Evolutionary conservation across 2,329 filamentous ascomycete genomes (phyloP).

Genomic region (Xylaria sp.): DNA sequence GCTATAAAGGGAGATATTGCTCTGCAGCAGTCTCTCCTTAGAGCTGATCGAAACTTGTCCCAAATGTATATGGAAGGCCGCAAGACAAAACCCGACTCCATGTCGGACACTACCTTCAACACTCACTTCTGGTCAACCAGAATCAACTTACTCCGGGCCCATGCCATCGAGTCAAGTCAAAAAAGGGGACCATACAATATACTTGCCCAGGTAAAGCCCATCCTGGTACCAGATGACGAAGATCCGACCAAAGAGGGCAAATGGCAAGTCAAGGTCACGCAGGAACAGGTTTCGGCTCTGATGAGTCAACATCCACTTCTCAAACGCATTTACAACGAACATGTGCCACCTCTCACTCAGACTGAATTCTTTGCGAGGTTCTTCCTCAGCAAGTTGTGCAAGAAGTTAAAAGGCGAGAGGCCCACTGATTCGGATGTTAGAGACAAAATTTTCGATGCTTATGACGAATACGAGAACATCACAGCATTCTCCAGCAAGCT

Average conservation of each 20-base stretch:
- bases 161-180: constrained; percentile 84
- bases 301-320: constrained; percentile 90
- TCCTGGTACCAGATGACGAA: constrained; percentile 48
- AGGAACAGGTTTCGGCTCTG: constrained; percentile 89
- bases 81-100: constrained; percentile 74
- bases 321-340: constrained; percentile 85
- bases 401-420: constrained; percentile 85
- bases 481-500: constrained; percentile 48
- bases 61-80: constrained; percentile 84
- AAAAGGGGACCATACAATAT: constrained; percentile 90
- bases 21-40: constrained; percentile 83
- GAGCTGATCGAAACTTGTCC: constrained; percentile 67
- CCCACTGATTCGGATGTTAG: constrained; percentile 70
- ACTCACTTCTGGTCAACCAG: constrained; percentile 92
- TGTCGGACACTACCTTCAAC: constrained; percentile 77
- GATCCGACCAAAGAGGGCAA: constrained; percentile 45
- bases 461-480: constrained; percentile 68
- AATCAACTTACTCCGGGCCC: constrained; percentile 76
- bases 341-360: constrained; percentile 75
- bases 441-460: constrained; percentile 79
- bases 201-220: constrained; percentile 79
- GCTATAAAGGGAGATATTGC: constrained; percentile 71
- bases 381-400: constrained; percentile 84
- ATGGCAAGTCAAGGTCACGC: constrained; percentile 75
- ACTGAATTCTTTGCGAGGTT: constrained; percentile 89